Conservation (phyloP, 768 basidiomycete species). For the Cubamyces lactineus region DNA sequence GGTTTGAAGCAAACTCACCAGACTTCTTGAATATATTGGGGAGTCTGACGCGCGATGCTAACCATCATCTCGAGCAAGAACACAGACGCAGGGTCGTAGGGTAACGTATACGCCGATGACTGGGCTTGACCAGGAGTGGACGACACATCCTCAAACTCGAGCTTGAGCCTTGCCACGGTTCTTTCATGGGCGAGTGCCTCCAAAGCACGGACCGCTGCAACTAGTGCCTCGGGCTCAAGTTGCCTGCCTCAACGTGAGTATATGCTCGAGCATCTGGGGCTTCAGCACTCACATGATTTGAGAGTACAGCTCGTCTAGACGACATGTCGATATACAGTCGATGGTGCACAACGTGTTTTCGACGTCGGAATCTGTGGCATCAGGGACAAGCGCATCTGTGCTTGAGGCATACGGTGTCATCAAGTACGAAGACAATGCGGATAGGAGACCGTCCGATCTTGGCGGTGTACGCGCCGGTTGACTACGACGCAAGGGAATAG, state of each 20-base stretch:
- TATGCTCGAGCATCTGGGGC: neutral
- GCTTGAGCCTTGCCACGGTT: constrained; percentile 77
- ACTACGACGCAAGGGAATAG: constrained; percentile 86
- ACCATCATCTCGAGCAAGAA: constrained; percentile 96
- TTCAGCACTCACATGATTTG: constrained; percentile 80
- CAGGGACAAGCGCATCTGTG: constrained; percentile 76
- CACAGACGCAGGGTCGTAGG: constrained; percentile 95
- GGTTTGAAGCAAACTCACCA: constrained; percentile 59
- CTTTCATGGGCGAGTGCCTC: constrained; percentile 90
- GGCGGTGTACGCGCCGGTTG: constrained; percentile 63
- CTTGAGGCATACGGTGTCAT: constrained; percentile 89
- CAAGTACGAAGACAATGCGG: constrained; percentile 92
- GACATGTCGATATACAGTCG: constrained; percentile 93
- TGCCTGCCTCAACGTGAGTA: constrained; percentile 43
- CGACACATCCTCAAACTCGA: constrained; percentile 62
- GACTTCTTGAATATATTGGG: constrained; percentile 80
- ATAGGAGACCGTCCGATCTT: constrained; percentile 87
- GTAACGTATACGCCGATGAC: constrained; percentile 58
- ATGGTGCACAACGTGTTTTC: constrained; percentile 95
- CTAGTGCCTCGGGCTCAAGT: constrained; percentile 76
- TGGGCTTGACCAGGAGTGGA: constrained; percentile 37
- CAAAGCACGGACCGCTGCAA: constrained; percentile 84
- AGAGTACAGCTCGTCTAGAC: constrained; percentile 90
- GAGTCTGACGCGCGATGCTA: constrained; percentile 79
- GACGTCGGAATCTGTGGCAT: constrained; percentile 88